A percentile compares a stretch with the other conserved stretches of the same genome.
These are phyloP conservation scores for Hawksworthiomyces lignivorus DNA, from an alignment of 2,329 filamentous ascomycete genomes.

Conservation along the genomic window DNA sequence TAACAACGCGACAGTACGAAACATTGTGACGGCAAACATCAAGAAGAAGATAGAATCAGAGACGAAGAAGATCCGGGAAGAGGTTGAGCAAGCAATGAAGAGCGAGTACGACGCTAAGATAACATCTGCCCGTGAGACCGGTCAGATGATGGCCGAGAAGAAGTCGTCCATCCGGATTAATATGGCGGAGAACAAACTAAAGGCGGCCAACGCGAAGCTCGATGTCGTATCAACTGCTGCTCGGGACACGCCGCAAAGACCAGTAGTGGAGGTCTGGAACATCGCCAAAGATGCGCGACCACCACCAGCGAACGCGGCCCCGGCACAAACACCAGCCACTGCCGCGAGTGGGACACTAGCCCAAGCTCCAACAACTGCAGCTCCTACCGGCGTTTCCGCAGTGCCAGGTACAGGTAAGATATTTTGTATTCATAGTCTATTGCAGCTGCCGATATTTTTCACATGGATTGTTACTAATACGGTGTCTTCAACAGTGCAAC, in stretches of 20 bases:
- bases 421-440: not conserved
- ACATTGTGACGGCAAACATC: conserved; percentile 53
- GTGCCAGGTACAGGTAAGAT: not conserved
- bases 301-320: conserved; percentile 18
- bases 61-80: conserved; percentile 51
- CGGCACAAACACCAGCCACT: not conserved
- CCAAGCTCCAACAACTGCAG: not conserved
- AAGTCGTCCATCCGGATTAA: conserved; percentile 68
- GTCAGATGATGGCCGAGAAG: conserved; percentile 65
- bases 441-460: too few species aligned
- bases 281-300: conserved; percentile 63
- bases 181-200: conserved; percentile 65
- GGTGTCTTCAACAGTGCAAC: not conserved
- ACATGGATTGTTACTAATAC: not conserved
- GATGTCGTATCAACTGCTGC: conserved; percentile 74
- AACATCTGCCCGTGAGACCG: conserved; percentile 49
- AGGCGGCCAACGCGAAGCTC: conserved; percentile 61
- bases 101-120: conserved; percentile 47
- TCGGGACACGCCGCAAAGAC: conserved; percentile 73
- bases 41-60: conserved; percentile 63
- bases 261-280: conserved; percentile 82
- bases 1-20: conserved; percentile 49
- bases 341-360: too few species aligned
- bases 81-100: conserved; percentile 40
- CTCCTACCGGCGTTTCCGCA: not conserved